phyloP scores from a whole-genome alignment of 116 monocot genomes.

The Dioscorea cayenensis region DNA sequence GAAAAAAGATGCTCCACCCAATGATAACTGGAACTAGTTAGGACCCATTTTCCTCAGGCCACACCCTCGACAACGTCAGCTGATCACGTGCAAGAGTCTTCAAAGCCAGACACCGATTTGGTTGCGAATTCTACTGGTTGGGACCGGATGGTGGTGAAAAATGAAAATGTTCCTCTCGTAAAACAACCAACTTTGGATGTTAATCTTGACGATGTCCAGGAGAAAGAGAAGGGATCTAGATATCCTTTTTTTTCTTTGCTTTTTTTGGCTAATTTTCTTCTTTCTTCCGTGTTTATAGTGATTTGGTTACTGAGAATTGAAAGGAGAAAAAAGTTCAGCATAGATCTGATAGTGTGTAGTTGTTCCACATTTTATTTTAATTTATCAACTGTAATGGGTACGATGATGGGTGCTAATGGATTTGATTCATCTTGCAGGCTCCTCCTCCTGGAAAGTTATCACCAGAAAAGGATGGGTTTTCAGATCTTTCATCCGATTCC shows the following conservation, averaged over 20 bases:
- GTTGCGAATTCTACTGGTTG: conserved; percentile 5
- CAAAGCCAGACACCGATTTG: conserved; percentile 15
- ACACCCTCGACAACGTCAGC: neutral
- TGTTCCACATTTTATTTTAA: neutral
- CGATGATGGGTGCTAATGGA: neutral
- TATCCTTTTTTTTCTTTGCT: conserved; percentile 1
- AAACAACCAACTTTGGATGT: conserved; percentile 14
- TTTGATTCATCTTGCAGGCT: conserved; percentile 29
- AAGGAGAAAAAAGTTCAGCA: conserved; percentile 60
- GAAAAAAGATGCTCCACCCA: too few relatives aligned
- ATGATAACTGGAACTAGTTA: too few relatives aligned
- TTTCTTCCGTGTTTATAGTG: too few relatives aligned
- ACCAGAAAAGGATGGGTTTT: conserved; percentile 41
- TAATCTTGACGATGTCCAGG: conserved; percentile 26
- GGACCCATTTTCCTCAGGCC: neutral
- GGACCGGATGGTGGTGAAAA: too few relatives aligned
- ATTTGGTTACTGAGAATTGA: too few relatives aligned
- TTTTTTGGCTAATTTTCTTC: too few relatives aligned
- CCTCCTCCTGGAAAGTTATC: conserved; percentile 70
- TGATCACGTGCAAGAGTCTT: conserved; percentile 16
- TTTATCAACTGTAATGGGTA: neutral
- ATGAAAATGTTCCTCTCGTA: too few relatives aligned
- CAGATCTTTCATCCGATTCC: conserved; percentile 22
- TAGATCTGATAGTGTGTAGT: conserved; percentile 85
- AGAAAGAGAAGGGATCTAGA: conserved; percentile 47